These are phyloP conservation scores for Lagenaria siceraria DNA, from an alignment of 306 rosid species.

Conservation along the genomic window DNA sequence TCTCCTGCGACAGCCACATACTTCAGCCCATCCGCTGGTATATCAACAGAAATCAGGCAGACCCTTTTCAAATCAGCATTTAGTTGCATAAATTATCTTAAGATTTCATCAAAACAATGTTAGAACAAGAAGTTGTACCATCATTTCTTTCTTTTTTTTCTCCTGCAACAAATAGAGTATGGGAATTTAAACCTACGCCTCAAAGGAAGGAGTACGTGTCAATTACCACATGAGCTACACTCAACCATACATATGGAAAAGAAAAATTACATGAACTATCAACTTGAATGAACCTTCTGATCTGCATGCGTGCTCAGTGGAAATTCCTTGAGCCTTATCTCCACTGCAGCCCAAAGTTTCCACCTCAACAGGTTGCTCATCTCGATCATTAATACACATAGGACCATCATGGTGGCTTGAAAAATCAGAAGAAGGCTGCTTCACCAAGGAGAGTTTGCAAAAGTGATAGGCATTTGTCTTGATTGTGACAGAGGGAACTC, in stretches of 20 bases:
- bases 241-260: neutral
- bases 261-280: neutral
- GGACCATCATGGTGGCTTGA: constrained; percentile 15
- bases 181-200: too few species aligned
- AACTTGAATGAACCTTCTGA: constrained; percentile 37
- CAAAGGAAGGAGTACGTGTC: too few species aligned
- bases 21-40: constrained; percentile 30
- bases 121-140: neutral
- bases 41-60: constrained; percentile 10
- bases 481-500: constrained; percentile 59
- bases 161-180: too few species aligned
- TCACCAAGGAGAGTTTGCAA: constrained; percentile 74
- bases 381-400: constrained; percentile 12
- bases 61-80: neutral
- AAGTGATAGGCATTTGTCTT: constrained; percentile 73
- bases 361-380: constrained; percentile 14
- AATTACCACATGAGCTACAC: too few species aligned
- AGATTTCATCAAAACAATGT: neutral
- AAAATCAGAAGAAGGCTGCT: constrained; percentile 25
- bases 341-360: constrained; percentile 10
- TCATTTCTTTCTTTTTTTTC: neutral
- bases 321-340: constrained; percentile 16
- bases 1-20: constrained; percentile 74
- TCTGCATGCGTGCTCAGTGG: constrained; percentile 17
- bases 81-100: neutral